Conservation (phyloP, 345 rosid genomes). For the Raphanus raphanistrum region DNA sequence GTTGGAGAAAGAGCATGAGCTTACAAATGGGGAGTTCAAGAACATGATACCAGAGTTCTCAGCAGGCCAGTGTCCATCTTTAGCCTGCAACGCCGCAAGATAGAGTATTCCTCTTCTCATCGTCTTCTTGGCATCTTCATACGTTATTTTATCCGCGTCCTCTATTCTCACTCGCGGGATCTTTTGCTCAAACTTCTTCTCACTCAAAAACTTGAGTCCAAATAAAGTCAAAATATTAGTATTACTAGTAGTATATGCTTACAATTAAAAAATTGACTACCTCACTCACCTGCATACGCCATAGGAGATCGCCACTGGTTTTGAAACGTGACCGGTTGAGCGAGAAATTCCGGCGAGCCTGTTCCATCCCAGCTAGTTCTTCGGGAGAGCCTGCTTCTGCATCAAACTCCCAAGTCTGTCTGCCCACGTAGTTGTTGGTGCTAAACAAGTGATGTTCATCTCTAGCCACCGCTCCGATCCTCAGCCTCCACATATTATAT, state of each 20-base stretch:
- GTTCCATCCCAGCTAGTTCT: not conserved
- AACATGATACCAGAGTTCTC: conserved; percentile 1
- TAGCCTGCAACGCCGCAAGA: not conserved
- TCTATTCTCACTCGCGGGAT: not conserved
- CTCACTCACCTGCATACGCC: not conserved
- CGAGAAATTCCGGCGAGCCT: not conserved
- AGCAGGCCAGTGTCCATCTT: not conserved
- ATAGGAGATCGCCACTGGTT: not conserved
- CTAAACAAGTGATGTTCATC: not conserved
- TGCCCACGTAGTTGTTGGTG: not conserved
- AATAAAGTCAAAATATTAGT: not conserved
- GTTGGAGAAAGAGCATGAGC: not conserved
- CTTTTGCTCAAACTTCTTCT: not conserved
- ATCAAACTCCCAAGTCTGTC: not conserved
- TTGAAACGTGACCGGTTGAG: not conserved
- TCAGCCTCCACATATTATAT: not conserved
- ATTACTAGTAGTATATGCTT: not conserved
- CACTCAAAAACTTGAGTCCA: not conserved
- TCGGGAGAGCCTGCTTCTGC: not conserved
- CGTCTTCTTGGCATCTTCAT: not conserved
- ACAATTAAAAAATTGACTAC: not conserved
- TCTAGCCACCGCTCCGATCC: not conserved
- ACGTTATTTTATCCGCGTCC: not conserved
- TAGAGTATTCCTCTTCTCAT: not conserved
- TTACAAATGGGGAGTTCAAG: not conserved